Base-by-base conservation (phyloP, 1,139 yeast species). In the Candida freyschussii region DNA sequence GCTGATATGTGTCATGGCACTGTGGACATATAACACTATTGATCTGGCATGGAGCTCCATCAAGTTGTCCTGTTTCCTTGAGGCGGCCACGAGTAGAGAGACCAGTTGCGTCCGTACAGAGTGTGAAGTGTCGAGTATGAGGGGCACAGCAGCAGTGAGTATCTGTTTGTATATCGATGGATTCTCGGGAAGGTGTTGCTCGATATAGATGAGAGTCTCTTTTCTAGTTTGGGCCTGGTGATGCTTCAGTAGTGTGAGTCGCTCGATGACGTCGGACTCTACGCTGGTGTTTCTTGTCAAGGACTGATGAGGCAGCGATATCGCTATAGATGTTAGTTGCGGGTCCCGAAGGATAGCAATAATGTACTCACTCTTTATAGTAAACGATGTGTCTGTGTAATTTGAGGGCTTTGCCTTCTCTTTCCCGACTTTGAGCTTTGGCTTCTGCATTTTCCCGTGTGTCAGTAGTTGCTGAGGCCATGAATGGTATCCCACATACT, bases 1-100 rank as follows among this genome's bases (percentile, higher is more conserved):
- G 23, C 71, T 72, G 27, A 91, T 81, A 53, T 91, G 96, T 13
- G 97, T 84, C 97, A 91, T 91, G 11, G 96, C 94, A 34, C 93
- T 80, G 49, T 83, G 83, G n/a, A 89, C 68, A 53, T 83, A 89
- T 20, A 91, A 63, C 21, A 83, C 69, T 4, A 89, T 59, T 6
- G 79, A 63, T 19, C 78, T 66, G 30, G 80, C 67, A 57, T 89
- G 93, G 15, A 87, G 64, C 38, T 72, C 75, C 39, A 83, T 60
- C n/a, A 78, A 62, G 7, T 75, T 75, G 0, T 72, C 68, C 43
- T 77, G 80, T 14, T 61, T 60, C 12, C 56, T 51, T 2, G 75
- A 72, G 24, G 80, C 63, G 4, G 69, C 65, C 13, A 63, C 60
- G 20, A 84, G 59, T 22, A 86, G 60, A 0, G 67, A 64, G 4